These are phyloP conservation scores for Amanita rimosa DNA, from an alignment of 768 basidiomycete genomes.

Conservation along the genomic window DNA sequence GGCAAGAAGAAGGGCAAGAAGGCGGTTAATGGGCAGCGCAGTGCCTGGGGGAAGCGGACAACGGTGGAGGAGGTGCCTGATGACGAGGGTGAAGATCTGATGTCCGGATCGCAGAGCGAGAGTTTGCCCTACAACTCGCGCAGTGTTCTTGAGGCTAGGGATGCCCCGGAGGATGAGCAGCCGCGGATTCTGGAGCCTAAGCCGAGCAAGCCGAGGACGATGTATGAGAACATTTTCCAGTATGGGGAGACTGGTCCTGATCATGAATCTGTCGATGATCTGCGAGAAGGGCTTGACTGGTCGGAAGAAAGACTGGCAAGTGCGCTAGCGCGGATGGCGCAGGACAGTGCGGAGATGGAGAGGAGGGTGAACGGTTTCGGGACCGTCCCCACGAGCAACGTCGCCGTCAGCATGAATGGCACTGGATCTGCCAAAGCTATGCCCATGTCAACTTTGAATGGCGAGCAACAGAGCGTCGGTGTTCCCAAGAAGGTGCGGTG, in stretches of 20 bases:
- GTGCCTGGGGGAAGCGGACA: neutral
- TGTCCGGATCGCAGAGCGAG: neutral
- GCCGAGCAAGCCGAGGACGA: slow-evolving; percentile 4
- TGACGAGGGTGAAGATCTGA: slow-evolving; percentile 1
- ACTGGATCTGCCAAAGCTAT: neutral
- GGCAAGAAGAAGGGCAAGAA: slow-evolving; percentile 2
- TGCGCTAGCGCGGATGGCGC: neutral
- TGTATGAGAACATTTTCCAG: slow-evolving; percentile 4
- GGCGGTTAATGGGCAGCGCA: neutral
- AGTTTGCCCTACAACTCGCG: slow-evolving; percentile 5
- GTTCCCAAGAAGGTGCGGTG: slow-evolving; percentile 1
- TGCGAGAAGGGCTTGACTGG: slow-evolving; percentile 3
- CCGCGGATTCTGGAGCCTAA: slow-evolving; percentile 4
- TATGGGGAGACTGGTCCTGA: neutral
- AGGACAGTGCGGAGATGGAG: slow-evolving; percentile 2
- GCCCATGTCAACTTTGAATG: neutral
- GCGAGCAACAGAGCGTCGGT: neutral
- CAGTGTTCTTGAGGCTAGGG: slow-evolving; percentile 1
- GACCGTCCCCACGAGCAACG: neutral
- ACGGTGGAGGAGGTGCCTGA: slow-evolving; percentile 4
- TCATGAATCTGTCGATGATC: neutral
- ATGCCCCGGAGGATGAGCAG: neutral
- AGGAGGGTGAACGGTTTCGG: neutral
- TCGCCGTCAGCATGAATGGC: neutral
- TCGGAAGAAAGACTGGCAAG: neutral